phyloP scores from a whole-genome alignment of 768 basidiomycete genomes.

The Leccinum longicurvipes region DNA sequence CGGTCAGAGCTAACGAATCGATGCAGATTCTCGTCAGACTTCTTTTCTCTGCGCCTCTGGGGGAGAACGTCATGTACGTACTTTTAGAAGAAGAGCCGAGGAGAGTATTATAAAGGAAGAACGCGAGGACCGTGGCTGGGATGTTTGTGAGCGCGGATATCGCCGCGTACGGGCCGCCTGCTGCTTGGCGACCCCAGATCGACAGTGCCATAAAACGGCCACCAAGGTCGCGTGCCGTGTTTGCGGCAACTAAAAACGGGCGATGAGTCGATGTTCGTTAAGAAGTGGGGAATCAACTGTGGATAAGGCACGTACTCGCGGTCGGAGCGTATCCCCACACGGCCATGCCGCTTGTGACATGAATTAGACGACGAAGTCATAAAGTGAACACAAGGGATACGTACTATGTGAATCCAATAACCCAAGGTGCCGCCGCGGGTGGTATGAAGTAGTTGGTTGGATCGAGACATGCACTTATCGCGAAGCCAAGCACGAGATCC shows the following conservation, averaged over 20 bases:
- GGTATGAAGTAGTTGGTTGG: constrained; percentile 58
- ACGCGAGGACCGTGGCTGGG: constrained; percentile 56
- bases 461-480: constrained; percentile 31
- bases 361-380: not conserved
- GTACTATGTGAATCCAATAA: constrained; percentile 60
- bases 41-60: not conserved
- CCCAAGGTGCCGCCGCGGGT: constrained; percentile 48
- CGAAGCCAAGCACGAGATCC: constrained; percentile 22
- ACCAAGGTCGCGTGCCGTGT: constrained; percentile 67
- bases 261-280: not conserved
- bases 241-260: constrained; percentile 47
- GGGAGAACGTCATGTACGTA: constrained; percentile 28
- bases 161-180: constrained; percentile 56
- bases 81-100: constrained; percentile 58
- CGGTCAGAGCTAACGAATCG: constrained; percentile 19
- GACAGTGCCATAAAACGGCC: constrained; percentile 59
- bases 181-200: constrained; percentile 54
- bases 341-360: constrained; percentile 41
- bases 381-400: constrained; percentile 16
- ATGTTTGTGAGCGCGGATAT: constrained; percentile 65
- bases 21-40: constrained; percentile 8
- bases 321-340: constrained; percentile 60
- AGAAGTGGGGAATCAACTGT: not conserved
- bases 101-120: constrained; percentile 53
- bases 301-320: constrained; percentile 35